Evolutionary conservation across 2,329 filamentous ascomycete genomes (phyloP), one percentile per base, ranked within the genome.

Genomic region (Trichothecium sympodiale): DNA sequence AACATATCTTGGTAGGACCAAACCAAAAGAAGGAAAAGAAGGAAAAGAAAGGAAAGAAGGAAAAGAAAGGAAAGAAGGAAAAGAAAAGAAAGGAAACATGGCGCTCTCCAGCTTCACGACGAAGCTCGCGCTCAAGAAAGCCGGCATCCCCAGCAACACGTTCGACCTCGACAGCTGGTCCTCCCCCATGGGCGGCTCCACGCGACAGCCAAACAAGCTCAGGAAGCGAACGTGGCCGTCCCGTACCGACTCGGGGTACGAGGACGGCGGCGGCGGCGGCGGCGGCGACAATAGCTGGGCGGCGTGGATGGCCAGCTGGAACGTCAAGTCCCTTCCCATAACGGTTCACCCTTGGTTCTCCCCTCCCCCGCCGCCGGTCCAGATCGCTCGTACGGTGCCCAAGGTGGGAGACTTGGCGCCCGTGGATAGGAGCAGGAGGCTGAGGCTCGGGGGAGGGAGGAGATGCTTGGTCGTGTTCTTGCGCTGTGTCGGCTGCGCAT

Each of bases 121-220:
- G 31, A 77, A 77, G 53, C 55, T 76, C 43, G 73, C 71, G 41
- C 60, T 77, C 45, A 71, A 63, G 43, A 74, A 72, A 49, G 64
- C 64, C 34, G 72, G 73, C 48, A 52, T 77, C 37, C 62, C 67
- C 28, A 66, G 60, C 52, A 58, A 74, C 44, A 53, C 63, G 32
- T 55, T 76, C 38, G 33, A 29, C 35, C 55, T 61, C 20, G 43
- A 50, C 26, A 44, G 39, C 15, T 39, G 40, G 31, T 34, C 42
- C 37, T 31, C 34, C 40, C 18, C 41, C 36, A 25, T 50, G 50
- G 35, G n/a, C n/a, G 38, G 42, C 20, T 38, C 44, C 36, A 35
- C 48, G 48, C 31, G 52, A 10, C 20, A 54, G 36, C 49, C 55
- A 27, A 55, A 52, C 43, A 57, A 53, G 43, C 42, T 50, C 35